These are phyloP conservation scores for Chalciporus chontae DNA, from an alignment of 768 basidiomycete genomes.

Conservation along the genomic window DNA sequence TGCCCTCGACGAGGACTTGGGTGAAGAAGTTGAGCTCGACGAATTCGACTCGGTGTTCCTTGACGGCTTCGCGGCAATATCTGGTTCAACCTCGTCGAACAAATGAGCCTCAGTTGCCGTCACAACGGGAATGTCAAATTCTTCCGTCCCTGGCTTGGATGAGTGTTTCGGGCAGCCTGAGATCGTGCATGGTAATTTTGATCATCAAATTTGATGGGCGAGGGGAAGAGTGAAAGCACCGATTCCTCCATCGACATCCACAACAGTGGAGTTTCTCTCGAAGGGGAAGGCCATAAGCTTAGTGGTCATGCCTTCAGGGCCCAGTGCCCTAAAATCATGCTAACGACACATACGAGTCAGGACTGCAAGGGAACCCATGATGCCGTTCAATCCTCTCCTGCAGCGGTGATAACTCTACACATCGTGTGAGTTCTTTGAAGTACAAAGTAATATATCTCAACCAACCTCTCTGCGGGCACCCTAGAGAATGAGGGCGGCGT, in stretches of 20 bases:
- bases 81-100: constrained; percentile 9
- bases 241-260: constrained; percentile 35
- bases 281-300: too few species aligned
- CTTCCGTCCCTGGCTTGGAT: constrained; percentile 15
- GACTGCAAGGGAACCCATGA: constrained; percentile 24
- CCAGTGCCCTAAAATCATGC: too few species aligned
- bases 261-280: constrained; percentile 24
- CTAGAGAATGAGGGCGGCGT: too few species aligned
- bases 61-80: constrained; percentile 23
- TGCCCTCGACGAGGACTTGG: constrained; percentile 25
- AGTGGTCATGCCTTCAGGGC: constrained; percentile 22
- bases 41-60: constrained; percentile 27
- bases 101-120: too few species aligned
- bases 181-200: constrained; percentile 31
- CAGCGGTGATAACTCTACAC: constrained; percentile 14
- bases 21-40: constrained; percentile 30
- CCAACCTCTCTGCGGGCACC: too few species aligned
- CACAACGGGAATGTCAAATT: too few species aligned
- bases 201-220: too few species aligned
- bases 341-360: constrained; percentile 19
- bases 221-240: constrained; percentile 32
- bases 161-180: constrained; percentile 24
- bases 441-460: too few species aligned
- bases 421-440: too few species aligned
- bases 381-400: constrained; percentile 23